Base-by-base conservation (phyloP, 2,329 filamentous ascomycete genomes). In the Trichoderma pleuroti region DNA sequence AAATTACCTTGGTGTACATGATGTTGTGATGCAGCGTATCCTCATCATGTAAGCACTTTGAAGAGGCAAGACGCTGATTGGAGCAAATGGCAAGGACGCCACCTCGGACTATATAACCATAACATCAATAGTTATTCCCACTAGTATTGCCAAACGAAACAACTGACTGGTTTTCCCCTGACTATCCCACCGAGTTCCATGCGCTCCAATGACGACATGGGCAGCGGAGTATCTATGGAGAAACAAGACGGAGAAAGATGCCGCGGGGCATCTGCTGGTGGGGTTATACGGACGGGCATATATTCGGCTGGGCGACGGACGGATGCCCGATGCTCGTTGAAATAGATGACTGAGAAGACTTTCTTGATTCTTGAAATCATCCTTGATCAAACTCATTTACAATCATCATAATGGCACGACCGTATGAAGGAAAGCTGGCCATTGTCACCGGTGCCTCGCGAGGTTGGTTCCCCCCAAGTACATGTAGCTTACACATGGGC, bases 391-490 rank as follows among this genome's bases (percentile, higher is more conserved):
- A 3, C 11, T n/a, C 30, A 30, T 5, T 28, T 9, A 16, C 26
- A 30, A 74, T 34, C 5, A 18, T 1, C 2, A 63, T 74, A 65
- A 68, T 68, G 28, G 18, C 72, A 52, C 73, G 77, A 63, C 78
- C 78, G 5, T 78, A 80, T 71, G 76, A 77, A 12, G 74, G 74
- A 28, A 80, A 80, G 71, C 77, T 80, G 34, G 78, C 78, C 18
- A 78, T 80, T 65, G 74, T 80, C 18, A 80, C 78, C 5, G 78
- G 78, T 32, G 78, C 78, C 30, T 80, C 78, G 66, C 74, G 78
- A 77, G 78, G 78, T 79, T 49, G 36, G 74, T 60, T 18, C 26
- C 28, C 52, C 30, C 16, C 18, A 16, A 14, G 30, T n/a, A 12
- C 34, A 21, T 30, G 10, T 11, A 18, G 54, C 54, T 32, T 32